phyloP scores from a whole-genome alignment of 805 yeast species.

The Metschnikowia vanudenii region DNA sequence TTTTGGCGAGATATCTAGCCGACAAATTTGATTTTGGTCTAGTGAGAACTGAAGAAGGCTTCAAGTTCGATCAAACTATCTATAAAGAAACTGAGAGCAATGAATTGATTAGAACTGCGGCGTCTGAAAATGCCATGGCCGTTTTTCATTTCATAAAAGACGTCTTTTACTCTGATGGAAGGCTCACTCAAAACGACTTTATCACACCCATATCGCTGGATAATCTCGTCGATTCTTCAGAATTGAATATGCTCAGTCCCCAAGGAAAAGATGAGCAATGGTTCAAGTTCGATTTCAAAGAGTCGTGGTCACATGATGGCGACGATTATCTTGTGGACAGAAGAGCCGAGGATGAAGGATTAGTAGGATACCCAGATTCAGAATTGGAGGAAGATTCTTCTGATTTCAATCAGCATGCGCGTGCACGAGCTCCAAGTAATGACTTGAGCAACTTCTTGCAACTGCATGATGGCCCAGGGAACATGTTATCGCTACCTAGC shows the following conservation, averaged over 20 bases:
- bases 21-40: conserved; percentile 55
- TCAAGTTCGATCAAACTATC: conserved; percentile 38
- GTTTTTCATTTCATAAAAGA: conserved; percentile 31
- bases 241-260: conserved; percentile 13
- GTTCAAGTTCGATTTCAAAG: conserved; percentile 19
- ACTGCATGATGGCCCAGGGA: conserved; percentile 8
- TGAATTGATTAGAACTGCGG: conserved; percentile 20
- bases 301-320: conserved; percentile 16
- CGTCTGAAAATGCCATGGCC: conserved; percentile 19
- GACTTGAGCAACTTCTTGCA: conserved; percentile 11
- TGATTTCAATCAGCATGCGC: conserved; percentile 14
- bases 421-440: conserved; percentile 1
- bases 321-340: conserved; percentile 23
- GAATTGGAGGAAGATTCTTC: conserved; percentile 32
- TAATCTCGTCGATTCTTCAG: conserved; percentile 24
- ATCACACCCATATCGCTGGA: conserved; percentile 34
- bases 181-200: conserved; percentile 43
- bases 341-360: conserved; percentile 24
- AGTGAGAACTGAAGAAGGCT: conserved; percentile 44
- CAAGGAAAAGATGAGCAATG: conserved; percentile 29
- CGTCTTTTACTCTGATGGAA: conserved; percentile 38
- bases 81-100: conserved; percentile 28
- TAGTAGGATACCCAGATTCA: conserved; percentile 27
- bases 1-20: conserved; percentile 52
- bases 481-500: conserved; percentile 6